Base-by-base conservation (phyloP, 106 monocot genomes). In the Dactylorhiza incarnata region DNA sequence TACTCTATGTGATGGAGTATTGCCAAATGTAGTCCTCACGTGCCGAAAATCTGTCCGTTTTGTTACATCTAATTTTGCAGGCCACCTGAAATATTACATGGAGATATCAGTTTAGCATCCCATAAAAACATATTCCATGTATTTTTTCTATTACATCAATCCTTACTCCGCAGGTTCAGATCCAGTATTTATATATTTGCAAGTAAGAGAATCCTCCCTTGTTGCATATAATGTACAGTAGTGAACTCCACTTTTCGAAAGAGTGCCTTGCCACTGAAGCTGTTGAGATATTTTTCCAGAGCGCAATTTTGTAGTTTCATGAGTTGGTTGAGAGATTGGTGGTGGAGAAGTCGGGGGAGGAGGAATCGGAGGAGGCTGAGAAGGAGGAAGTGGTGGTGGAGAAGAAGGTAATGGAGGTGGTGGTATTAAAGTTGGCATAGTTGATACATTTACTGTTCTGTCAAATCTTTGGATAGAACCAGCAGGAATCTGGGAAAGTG, bases 191-290 rank as follows among this genome's bases (percentile, higher is more conserved):
- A 79, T 75, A 77, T 99, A 94, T 74, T 86, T 94, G 75, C 99
- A 99, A 68, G 80, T 65, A 78, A 68, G 76, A 7, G 86, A 85
- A 5, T 78, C 83, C 78, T 86, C 88, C 85, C 91, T 83, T 44
- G 22, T 82, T 58, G 94, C 99, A 91, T 82, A 86, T 50, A 99
- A 70, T 74, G 83, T 74, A 79, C 99, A 99, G 78, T 90, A 99
- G 68, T 82, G 91, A 75, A 91, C 85, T 15, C 94, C 99, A 81
- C 99, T 99, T 92, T 99, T 99, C 76, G 85, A 88, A 65, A 99
- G 83, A 79, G 82, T 66, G 8, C 99, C 99, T 82, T 85, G 83
- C 99, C 99, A 99, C 69, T 76, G 84, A 72, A 88, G 54, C 51
- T 79, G 76, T 49, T 62, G 5, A 46, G 11, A 55, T 29, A 74